Evolutionary conservation across 2,329 filamentous ascomycete genomes (phyloP).

Genomic region (Aspergillus pseudonomiae): DNA sequence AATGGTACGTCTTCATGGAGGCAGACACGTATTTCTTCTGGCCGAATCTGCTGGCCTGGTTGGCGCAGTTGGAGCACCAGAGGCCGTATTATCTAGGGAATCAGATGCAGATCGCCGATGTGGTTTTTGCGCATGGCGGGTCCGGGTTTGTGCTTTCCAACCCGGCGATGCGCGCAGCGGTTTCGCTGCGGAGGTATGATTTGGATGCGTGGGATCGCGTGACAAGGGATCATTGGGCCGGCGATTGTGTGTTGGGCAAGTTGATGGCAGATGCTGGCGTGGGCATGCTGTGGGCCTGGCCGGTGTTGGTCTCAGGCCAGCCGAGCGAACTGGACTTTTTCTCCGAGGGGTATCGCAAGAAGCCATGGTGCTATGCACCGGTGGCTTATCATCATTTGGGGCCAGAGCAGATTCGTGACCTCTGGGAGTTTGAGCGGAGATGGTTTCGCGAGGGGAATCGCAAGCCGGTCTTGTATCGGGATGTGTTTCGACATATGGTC

Average conservation of each 20-base stretch:
- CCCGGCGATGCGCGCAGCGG: conserved; percentile 46
- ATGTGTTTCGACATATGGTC: conserved; percentile 31
- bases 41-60: conserved; percentile 55
- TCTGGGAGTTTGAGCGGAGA: conserved; percentile 46
- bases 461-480: conserved; percentile 27
- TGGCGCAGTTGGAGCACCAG: conserved; percentile 50
- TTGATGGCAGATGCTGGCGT: conserved; percentile 48
- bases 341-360: conserved; percentile 38
- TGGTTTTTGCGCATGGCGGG: conserved; percentile 55
- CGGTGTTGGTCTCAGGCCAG: conserved; percentile 44
- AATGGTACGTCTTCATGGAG: conserved; percentile 63
- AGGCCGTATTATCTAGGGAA: conserved; percentile 57
- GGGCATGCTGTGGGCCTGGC: conserved; percentile 48
- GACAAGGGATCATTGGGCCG: conserved; percentile 49
- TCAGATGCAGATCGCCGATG: conserved; percentile 52
- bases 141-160: conserved; percentile 55
- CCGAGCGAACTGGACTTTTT: conserved; percentile 45
- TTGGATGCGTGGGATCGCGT: conserved; percentile 46
- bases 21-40: conserved; percentile 60
- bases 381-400: conserved; percentile 54
- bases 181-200: conserved; percentile 40
- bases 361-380: conserved; percentile 53
- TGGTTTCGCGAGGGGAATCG: conserved; percentile 20
- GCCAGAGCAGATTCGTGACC: conserved; percentile 42
- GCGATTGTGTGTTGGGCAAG: conserved; percentile 52